Base-by-base conservation (phyloP, 1,284 basidiomycete species). In the Leucoagaricus sp. region DNA sequence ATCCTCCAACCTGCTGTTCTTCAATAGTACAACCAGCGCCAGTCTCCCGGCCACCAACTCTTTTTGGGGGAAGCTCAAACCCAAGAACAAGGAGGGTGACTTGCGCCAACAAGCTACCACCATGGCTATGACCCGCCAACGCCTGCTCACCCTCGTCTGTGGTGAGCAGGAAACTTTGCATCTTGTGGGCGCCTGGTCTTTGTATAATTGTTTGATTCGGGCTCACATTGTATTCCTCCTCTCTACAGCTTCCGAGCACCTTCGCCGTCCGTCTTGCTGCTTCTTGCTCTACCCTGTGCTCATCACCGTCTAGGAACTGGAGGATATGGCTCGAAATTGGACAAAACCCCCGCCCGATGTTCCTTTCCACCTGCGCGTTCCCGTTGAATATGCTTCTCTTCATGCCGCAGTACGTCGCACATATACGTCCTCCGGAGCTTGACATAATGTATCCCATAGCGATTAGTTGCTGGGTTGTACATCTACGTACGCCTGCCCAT, bases 151-250 rank as follows among this genome's bases (percentile, higher is more conserved):
- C 52, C 82, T 93, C 58, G 85, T 82, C n/a, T 90, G 85, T 69
- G 86, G 77, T 52, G 90, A 92, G 42, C 89, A 91, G 86, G 91
- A 93, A 72, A 92, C 90, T 10, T 79, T 93, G 60, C 78, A 85
- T 61, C 82, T 87, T 76, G 89, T 90, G 59, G 53, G 78, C 49
- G 33, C 29, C 13, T 19, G 26, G 15, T 17, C 13, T 36, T 56
- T 15, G 34, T 17, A 47, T 33, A 28, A 33, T 29, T 17, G 45
- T 55, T n/a, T 40, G 21, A 55, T 51, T 52, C 45, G 56, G 17
- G 12, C 41, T 53, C 5, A 17, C 54, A 44, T 48, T 55, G 10
- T 9, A 55, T 57, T 45, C 13, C 15, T 38, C 26, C n/a, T 42
- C 49, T 61, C 53, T 56, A 53, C 48, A 89, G 86, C 78, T 91